Evolutionary conservation across 2,329 filamentous ascomycete genomes (phyloP).

Genomic region (Aspergillus uvarum): DNA sequence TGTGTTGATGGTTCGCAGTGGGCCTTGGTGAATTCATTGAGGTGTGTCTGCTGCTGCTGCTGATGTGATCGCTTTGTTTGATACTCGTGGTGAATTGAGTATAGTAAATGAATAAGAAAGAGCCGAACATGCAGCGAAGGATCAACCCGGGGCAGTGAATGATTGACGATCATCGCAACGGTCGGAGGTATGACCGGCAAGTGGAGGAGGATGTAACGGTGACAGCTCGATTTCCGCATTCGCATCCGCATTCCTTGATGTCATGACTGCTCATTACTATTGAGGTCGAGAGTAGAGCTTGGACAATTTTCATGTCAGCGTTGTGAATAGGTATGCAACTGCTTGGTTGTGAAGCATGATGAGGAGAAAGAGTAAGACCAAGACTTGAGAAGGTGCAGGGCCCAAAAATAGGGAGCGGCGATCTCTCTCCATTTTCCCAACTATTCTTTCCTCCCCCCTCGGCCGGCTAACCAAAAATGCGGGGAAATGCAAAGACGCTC

Average conservation of each 20-base stretch:
- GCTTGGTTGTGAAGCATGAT: too few species aligned
- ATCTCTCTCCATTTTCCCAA: background rate
- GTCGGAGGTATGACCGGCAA: background rate
- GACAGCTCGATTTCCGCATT: background rate
- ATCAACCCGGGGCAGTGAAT: too few species aligned
- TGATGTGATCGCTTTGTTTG: too few species aligned
- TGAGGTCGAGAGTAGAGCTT: background rate
- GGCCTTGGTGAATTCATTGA: background rate
- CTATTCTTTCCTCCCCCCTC: too few species aligned
- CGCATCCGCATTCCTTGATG: background rate
- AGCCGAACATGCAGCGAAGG: too few species aligned
- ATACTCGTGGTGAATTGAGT: too few species aligned
- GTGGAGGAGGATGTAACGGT: background rate
- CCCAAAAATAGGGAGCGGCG: background rate
- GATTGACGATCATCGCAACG: background rate
- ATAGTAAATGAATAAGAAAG: too few species aligned
- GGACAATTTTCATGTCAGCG: too few species aligned
- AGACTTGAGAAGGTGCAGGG: too few species aligned
- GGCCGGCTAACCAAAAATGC: background rate
- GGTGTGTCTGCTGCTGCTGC: background rate
- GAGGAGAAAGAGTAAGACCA: too few species aligned
- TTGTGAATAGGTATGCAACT: too few species aligned
- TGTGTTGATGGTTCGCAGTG: background rate
- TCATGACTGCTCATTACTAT: background rate
- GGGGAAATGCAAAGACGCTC: background rate